Percentiles rank a stretch among this genome's conserved stretches.
These are phyloP conservation scores for Coemansia sp. DNA, from an alignment of 192 early-diverging fungal species.

Conservation along the genomic window DNA sequence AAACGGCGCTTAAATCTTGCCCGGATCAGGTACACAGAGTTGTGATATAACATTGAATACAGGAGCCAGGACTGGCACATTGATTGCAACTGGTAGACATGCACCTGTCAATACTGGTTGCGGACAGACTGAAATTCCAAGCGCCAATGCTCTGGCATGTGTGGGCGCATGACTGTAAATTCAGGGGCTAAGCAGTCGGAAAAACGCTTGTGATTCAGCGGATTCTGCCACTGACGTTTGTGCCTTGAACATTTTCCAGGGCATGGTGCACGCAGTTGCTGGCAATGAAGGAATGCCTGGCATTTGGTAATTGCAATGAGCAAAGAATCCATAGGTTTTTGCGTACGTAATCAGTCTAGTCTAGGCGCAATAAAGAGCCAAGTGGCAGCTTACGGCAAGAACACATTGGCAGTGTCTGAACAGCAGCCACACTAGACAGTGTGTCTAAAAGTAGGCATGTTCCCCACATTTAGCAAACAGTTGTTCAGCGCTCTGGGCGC, in stretches of 20 bases:
- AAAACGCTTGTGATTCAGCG: neutral
- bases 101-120: neutral
- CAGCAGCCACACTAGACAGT: conserved; percentile 1
- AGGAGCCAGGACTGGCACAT: neutral
- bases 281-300: neutral
- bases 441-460: neutral
- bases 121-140: neutral
- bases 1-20: neutral
- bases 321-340: neutral
- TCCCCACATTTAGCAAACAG: neutral
- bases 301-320: neutral
- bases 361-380: neutral
- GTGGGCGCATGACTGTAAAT: neutral
- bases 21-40: neutral
- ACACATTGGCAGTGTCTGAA: conserved; percentile 1
- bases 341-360: conserved; percentile 5
- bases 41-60: neutral
- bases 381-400: conserved; percentile 4
- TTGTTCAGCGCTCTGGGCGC: neutral
- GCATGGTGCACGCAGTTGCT: neutral
- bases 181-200: neutral
- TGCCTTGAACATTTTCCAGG: neutral
- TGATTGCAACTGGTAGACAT: neutral
- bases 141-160: neutral
- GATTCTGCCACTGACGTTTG: neutral